These are phyloP conservation scores for Trametes villosa DNA, from an alignment of 768 basidiomycete genomes.

Conservation along the genomic window DNA sequence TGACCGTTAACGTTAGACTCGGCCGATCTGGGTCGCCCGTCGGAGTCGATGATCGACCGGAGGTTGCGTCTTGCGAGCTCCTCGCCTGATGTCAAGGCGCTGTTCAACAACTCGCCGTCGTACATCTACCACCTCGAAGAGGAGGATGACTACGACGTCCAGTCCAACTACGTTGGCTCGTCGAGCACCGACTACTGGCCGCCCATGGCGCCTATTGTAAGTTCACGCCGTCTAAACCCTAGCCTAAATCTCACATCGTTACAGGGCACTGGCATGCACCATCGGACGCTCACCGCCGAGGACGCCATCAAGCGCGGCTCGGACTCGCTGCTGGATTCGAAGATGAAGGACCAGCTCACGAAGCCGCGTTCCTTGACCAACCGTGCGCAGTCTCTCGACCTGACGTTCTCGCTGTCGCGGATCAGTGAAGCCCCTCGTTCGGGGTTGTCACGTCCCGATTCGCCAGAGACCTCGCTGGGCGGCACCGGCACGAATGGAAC, in stretches of 20 bases:
- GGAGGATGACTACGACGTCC: constrained; percentile 56
- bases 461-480: constrained; percentile 70
- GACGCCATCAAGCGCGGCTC: constrained; percentile 82
- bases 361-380: constrained; percentile 85
- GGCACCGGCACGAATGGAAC: constrained; percentile 68
- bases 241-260: neutral
- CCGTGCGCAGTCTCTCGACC: constrained; percentile 87
- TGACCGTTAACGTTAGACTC: constrained; percentile 55
- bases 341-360: constrained; percentile 73
- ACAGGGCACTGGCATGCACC: constrained; percentile 71
- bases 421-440: constrained; percentile 69
- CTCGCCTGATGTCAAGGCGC: constrained; percentile 92
- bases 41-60: constrained; percentile 70
- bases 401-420: constrained; percentile 82
- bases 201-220: constrained; percentile 73
- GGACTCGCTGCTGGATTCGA: constrained; percentile 82
- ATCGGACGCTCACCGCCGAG: constrained; percentile 71
- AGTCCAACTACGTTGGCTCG: constrained; percentile 59
- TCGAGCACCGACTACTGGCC: constrained; percentile 73
- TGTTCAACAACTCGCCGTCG: constrained; percentile 83
- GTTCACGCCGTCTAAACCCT: constrained; percentile 37
- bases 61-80: constrained; percentile 84
- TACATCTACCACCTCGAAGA: constrained; percentile 84
- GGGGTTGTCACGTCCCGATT: constrained; percentile 70
- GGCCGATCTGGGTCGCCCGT: constrained; percentile 72